Percentiles rank a stretch among this genome's conserved stretches.
Conservation (phyloP, 1,139 yeast genomes). For the Saccharomycopsis hybrid region DNA sequence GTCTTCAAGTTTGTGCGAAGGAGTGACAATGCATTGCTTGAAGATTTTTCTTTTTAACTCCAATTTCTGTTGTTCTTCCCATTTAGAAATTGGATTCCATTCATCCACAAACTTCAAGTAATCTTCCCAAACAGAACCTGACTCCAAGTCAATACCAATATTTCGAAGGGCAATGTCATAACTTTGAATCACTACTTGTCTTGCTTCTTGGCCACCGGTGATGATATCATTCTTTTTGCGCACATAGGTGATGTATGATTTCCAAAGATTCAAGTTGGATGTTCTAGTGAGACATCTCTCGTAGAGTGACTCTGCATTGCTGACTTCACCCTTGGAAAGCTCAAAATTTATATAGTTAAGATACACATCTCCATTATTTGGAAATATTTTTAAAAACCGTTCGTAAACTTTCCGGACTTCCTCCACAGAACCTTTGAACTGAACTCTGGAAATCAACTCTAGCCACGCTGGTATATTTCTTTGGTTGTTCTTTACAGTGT, state of each 20-base stretch:
- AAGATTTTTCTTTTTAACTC: slow-evolving; percentile 74
- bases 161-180: slow-evolving; percentile 76
- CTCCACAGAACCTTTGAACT: slow-evolving; percentile 46
- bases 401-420: slow-evolving; percentile 57
- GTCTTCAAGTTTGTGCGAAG: slow-evolving; percentile 66
- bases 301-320: slow-evolving; percentile 56
- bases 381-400: slow-evolving; percentile 57
- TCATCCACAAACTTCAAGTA: slow-evolving; percentile 72
- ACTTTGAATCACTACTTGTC: slow-evolving; percentile 71
- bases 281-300: slow-evolving; percentile 53
- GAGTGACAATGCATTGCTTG: slow-evolving; percentile 62
- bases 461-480: slow-evolving; percentile 54
- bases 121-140: slow-evolving; percentile 75
- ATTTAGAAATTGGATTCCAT: slow-evolving; percentile 73
- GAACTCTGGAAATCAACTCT: slow-evolving; percentile 47
- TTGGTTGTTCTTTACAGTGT: slow-evolving; percentile 49
- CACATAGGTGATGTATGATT: slow-evolving; percentile 69
- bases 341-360: slow-evolving; percentile 64
- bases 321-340: slow-evolving; percentile 61
- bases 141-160: slow-evolving; percentile 71
- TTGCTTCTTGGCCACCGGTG: slow-evolving; percentile 81
- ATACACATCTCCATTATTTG: slow-evolving; percentile 64
- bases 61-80: slow-evolving; percentile 82
- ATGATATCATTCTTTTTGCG: slow-evolving; percentile 72
- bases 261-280: slow-evolving; percentile 62